Evolutionary conservation across 129 eudicot genomes (phyloP).

Genomic region (Lactuca saligna): DNA sequence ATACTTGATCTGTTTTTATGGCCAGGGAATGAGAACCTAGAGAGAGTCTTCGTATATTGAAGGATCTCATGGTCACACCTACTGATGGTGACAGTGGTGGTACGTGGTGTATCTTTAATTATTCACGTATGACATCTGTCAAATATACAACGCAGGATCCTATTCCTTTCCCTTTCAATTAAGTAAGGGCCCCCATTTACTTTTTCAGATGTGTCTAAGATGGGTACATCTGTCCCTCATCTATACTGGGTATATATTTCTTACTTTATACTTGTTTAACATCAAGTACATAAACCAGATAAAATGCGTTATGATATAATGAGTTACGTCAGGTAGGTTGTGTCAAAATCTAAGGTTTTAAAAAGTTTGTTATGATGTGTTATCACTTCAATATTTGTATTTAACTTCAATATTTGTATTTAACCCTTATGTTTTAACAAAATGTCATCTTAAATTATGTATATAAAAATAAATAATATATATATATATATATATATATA

Average conservation of each 20-base stretch:
- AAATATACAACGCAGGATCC: background rate
- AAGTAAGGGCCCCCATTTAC: background rate
- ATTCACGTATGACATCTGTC: conserved; percentile 10
- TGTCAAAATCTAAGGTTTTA: no score
- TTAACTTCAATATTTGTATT: no score
- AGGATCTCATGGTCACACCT: background rate
- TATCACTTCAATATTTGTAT: no score
- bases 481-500: no score
- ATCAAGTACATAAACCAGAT: background rate
- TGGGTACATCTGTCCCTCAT: background rate
- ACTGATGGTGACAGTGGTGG: background rate
- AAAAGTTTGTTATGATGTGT: no score
- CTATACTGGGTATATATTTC: background rate
- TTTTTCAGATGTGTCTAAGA: conserved; percentile 10
- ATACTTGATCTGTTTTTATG: background rate
- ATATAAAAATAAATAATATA: no score
- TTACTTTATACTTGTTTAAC: background rate
- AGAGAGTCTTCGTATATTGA: background rate
- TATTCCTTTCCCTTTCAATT: conserved; percentile 15
- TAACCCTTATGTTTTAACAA: no score
- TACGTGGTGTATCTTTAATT: background rate
- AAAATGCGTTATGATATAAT: no score
- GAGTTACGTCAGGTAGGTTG: background rate
- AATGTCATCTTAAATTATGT: no score
- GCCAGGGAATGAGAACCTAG: background rate